Evolutionary conservation across 345 rosid species (phyloP).

Genomic region (Lagerstroemia speciosa): DNA sequence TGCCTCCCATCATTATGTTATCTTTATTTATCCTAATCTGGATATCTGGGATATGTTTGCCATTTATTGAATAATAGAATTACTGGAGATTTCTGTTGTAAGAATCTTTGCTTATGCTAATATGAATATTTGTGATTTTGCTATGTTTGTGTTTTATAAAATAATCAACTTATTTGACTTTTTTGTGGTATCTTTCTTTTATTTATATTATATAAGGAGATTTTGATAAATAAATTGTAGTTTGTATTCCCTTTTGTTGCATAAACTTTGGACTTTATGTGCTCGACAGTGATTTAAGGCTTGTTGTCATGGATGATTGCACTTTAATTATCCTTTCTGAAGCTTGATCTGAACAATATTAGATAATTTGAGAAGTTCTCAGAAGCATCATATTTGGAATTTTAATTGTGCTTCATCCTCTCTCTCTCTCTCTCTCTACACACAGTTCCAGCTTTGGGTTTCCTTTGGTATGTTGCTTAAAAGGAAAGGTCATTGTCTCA

Average conservation of each 20-base stretch:
- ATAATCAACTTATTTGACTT: neutral
- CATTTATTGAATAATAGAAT: neutral
- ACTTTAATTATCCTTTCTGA: neutral
- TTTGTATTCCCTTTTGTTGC: neutral
- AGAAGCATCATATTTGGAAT: neutral
- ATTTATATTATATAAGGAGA: neutral
- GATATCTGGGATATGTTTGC: neutral
- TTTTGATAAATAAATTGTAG: neutral
- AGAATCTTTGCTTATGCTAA: no score
- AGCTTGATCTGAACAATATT: neutral
- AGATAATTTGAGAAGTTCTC: neutral
- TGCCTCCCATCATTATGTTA: constrained; percentile 18
- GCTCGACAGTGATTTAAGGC: neutral
- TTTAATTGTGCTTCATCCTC: constrained; percentile 3
- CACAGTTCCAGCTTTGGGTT: constrained; percentile 76
- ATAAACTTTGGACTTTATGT: neutral
- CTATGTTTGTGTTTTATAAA: neutral
- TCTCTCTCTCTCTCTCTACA: no score
- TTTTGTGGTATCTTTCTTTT: neutral
- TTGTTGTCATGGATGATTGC: neutral
- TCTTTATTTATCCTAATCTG: constrained; percentile 1
- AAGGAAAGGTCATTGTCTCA: constrained; percentile 49
- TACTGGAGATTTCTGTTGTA: neutral
- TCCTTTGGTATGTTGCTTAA: constrained; percentile 47
- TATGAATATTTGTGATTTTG: no score